Base-by-base conservation (phyloP, 371 early-diverging fungal species). In the Mucor circinelloides region DNA sequence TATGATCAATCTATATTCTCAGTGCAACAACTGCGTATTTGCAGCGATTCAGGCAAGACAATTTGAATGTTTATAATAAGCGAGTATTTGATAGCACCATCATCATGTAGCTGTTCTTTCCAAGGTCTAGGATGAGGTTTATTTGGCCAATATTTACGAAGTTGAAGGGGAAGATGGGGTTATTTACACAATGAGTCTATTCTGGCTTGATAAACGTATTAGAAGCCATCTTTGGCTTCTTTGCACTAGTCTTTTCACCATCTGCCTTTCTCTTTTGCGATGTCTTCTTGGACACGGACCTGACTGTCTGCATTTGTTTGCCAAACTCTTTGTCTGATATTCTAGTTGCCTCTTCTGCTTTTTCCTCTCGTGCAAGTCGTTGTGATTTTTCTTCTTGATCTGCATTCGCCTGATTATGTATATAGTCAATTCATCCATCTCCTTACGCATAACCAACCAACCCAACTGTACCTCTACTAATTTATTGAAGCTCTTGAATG, bases 401-500 rank as follows among this genome's bases (percentile, higher is more conserved):
- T 28, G 60, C 54, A 38, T 42, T 65, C 13, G 64, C 52, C 60
- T 73, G 57, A 19, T 34, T 13, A 13, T 52, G 6, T 10, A 23
- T 50, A 2, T n/a, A n/a, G n/a, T n/a, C n/a, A n/a, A n/a, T n/a
- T n/a, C n/a, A n/a, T n/a, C n/a, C n/a, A n/a, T n/a, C n/a, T n/a
- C n/a, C n/a, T n/a, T n/a, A n/a, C n/a, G n/a, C n/a, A n/a, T n/a
- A n/a, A n/a, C n/a, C n/a, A n/a, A n/a, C n/a, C n/a, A n/a, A n/a
- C n/a, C n/a, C n/a, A n/a, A n/a, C n/a, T n/a, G n/a, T 66, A 82
- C 86, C 77, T 83, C 82, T 1, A 81, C 71, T 28, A 34, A 27
- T 56, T 81, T 76, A 55, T 86, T 86, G 59, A 86, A 86, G 46
- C 79, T 69, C 60, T 83, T 76, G 31, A 83, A 86, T n/a, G 87